Evolutionary conservation across 257 asterid genomes (phyloP), one percentile per base, ranked within the genome.

Genomic region (Cordia subcordata): DNA sequence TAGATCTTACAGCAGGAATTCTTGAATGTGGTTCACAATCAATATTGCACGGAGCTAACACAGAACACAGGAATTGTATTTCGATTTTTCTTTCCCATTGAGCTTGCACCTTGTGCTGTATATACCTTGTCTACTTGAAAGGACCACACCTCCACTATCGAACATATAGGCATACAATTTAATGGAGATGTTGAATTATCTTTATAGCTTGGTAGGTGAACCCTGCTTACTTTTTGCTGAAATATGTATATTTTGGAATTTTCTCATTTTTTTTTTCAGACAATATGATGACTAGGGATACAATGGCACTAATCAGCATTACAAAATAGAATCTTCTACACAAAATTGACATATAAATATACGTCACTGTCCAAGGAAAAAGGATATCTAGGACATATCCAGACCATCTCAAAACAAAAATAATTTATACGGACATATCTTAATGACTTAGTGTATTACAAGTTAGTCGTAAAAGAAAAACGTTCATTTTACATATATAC

Each of bases 81-180:
- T 72, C 77, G 70, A 75, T 73, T 64, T 68, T 69, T 72, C 70
- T 64, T 68, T 69, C 70, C 70, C 57, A 72, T 57, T 19, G 64
- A 45, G 44, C 45, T 35, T 53, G 71, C 84, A 78, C 78, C 57
- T 79, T 74, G 76, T 65, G 60, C 57, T 21, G 40, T n/a, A 37
- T 17, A 20, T 20, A 51, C 11, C 8, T 3, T 33, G 16, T 42
- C 16, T n/a, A 13, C 35, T 40, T 49, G 19, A 47, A 38, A 66
- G 74, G 77, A 75, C 75, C 79, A 70, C 74, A 33, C 0, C n/a
- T 60, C 75, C 84, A 69, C 58, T 60, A 72, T 39, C 13, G 38
- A 37, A 42, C 63, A 33, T 49, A 55, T 49, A 55, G 16, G 21
- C 54, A 51, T 42, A 46, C 38, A 52, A 19, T 54, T 45, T 46